phyloP scores from a whole-genome alignment of 805 yeast species.

The Ogataea minuta region DNA sequence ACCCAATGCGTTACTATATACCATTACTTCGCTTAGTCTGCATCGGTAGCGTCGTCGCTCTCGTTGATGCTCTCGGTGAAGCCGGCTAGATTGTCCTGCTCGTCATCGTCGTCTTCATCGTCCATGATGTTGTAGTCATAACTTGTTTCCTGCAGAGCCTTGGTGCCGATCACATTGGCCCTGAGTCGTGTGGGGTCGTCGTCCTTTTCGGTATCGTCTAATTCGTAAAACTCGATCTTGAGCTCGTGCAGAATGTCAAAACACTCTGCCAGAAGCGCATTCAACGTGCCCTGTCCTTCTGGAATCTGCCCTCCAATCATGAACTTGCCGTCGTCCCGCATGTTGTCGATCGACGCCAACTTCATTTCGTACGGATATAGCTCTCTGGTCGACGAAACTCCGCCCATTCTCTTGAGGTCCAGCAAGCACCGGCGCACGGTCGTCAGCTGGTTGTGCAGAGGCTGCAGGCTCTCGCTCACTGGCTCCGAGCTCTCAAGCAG shows the following conservation, averaged over 20 bases:
- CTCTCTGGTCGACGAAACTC: slow-evolving; percentile 82
- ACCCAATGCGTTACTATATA: slow-evolving; percentile 8
- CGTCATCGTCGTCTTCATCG: slow-evolving; percentile 31
- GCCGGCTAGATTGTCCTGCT: slow-evolving; percentile 31
- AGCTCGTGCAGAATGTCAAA: slow-evolving; percentile 91
- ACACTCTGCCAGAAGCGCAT: slow-evolving; percentile 87
- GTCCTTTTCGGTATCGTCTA: slow-evolving; percentile 36
- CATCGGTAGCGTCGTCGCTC: too few species aligned
- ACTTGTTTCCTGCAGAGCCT: slow-evolving; percentile 33
- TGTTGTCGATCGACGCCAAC: slow-evolving; percentile 82
- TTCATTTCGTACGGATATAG: slow-evolving; percentile 95
- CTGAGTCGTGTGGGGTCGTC: slow-evolving; percentile 32
- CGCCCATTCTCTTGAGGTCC: slow-evolving; percentile 91
- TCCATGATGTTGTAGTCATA: slow-evolving; percentile 37
- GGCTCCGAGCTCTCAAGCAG: slow-evolving; percentile 92
- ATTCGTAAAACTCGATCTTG: slow-evolving; percentile 77
- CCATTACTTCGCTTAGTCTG: slow-evolving; percentile 8
- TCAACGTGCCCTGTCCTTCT: slow-evolving; percentile 96
- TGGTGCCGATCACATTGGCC: slow-evolving; percentile 38
- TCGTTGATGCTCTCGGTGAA: slow-evolving; percentile 33
- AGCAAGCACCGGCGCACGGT: slow-evolving; percentile 88
- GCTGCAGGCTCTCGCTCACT: slow-evolving; percentile 88
- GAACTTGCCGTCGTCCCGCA: slow-evolving; percentile 89
- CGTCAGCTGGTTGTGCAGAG: slow-evolving; percentile 87
- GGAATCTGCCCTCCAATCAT: slow-evolving; percentile 86